phyloP scores from a whole-genome alignment of 768 basidiomycete genomes.

The Termitomyces sp. region DNA sequence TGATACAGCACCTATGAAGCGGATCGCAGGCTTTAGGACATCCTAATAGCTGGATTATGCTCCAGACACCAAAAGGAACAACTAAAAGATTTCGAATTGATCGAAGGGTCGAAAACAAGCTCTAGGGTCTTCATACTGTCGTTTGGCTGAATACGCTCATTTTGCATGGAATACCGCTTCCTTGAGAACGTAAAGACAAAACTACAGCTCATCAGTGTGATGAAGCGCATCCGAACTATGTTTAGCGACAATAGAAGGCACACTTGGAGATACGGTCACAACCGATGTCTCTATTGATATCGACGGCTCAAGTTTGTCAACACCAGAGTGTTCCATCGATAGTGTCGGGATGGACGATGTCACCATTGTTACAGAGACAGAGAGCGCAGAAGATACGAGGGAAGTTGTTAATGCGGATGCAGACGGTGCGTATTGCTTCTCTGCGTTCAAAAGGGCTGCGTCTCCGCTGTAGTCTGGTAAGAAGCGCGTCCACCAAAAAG shows the following conservation, averaged over 20 bases:
- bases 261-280: not conserved
- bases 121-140: not conserved
- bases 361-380: not conserved
- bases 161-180: not conserved
- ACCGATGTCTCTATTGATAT: not conserved
- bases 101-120: no score
- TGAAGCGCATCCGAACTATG: not conserved
- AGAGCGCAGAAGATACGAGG: conserved; percentile 1
- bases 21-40: no score
- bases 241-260: not conserved
- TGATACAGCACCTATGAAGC: no score
- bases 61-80: no score
- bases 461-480: conserved; percentile 47
- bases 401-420: not conserved
- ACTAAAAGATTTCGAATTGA: no score
- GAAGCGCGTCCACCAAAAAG: conserved; percentile 86
- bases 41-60: no score
- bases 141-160: not conserved
- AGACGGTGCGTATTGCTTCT: conserved; percentile 22
- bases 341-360: not conserved
- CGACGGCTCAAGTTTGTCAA: not conserved
- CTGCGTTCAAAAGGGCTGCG: conserved; percentile 24
- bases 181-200: not conserved
- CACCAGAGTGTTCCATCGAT: not conserved
- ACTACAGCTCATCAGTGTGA: conserved; percentile 6